Conservation (phyloP, 2,329 filamentous ascomycete genomes). For the Aspergillus caelatus region DNA sequence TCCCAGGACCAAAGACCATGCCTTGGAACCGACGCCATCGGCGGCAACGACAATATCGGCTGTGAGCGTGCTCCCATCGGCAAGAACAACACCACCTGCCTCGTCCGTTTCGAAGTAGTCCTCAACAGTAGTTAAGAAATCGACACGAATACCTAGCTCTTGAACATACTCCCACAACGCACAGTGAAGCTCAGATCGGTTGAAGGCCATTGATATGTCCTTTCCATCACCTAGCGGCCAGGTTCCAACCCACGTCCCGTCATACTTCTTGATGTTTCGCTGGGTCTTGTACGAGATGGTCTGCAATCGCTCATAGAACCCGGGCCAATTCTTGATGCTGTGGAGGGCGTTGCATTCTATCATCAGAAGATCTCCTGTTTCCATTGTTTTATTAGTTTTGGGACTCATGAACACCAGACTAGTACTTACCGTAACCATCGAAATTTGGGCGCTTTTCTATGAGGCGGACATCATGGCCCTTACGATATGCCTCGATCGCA, state of each 20-base stretch:
- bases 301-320: background rate
- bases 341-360: slow-evolving; percentile 6
- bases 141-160: background rate
- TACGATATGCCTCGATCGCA: slow-evolving; percentile 11
- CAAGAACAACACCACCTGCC: background rate
- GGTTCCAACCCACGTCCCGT: slow-evolving; percentile 5
- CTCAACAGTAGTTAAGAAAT: background rate
- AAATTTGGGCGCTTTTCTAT: slow-evolving; percentile 4
- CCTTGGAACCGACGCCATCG: slow-evolving; percentile 9
- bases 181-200: slow-evolving; percentile 5
- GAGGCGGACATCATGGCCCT: slow-evolving; percentile 7
- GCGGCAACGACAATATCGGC: slow-evolving; percentile 11
- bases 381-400: background rate
- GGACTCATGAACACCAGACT: background rate
- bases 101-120: slow-evolving; percentile 4
- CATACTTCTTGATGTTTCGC: slow-evolving; percentile 6
- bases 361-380: background rate
- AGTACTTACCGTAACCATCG: background rate
- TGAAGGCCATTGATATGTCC: background rate
- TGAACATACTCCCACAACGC: slow-evolving; percentile 5
- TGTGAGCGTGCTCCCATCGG: background rate
- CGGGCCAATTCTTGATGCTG: background rate
- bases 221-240: slow-evolving; percentile 1
- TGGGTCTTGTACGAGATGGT: background rate
- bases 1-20: slow-evolving; percentile 6